Base-by-base conservation (phyloP, 306 rosid species). In the Canavalia ensiformis region DNA sequence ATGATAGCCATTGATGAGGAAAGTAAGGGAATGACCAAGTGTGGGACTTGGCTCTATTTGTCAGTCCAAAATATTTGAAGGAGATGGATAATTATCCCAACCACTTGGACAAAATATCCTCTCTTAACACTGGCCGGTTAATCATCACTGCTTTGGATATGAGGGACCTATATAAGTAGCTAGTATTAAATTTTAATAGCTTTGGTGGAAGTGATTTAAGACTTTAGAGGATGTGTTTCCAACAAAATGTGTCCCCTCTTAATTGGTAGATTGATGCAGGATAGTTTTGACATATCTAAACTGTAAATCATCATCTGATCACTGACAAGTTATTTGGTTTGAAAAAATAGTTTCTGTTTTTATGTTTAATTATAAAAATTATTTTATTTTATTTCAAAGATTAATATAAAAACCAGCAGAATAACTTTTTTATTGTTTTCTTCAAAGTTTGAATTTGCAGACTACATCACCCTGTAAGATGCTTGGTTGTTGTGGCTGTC, bases 21-120 rank as follows among this genome's bases (percentile, higher is more conserved):
- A 88, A 86, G 90, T 62, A 85, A 75, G 87, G 86, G 90, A 84
- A 80, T 77, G 82, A 74, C 84, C 76, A 75, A 69, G 80, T 67
- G 85, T 84, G 87, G 88, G 89, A 89, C 89, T 85, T 80, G 72
- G 44, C 80, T 62, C 75, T 60, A 74, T 83, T 60, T 78, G 84
- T 84, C 87, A 78, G 82, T 77, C 78, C 68, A 80, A 77, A 71
- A 18, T 55, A 68, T 73, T 78, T 81, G 86, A 86, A 59, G 71
- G 76, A 83, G 37, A 51, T 67, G 5, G 52, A 58, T 71, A 52
- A 18, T 70, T 69, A 41, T 80, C 70, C 35, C 69, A 67, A 69
- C 33, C 29, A 49, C 49, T 73, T 58, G 68, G 51, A 31, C 68
- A 77, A 68, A 72, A 68, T 7, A 75, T 50, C 41, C 69, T 52